Conservation (phyloP, 768 basidiomycete species). For the Mycena indigotica region DNA sequence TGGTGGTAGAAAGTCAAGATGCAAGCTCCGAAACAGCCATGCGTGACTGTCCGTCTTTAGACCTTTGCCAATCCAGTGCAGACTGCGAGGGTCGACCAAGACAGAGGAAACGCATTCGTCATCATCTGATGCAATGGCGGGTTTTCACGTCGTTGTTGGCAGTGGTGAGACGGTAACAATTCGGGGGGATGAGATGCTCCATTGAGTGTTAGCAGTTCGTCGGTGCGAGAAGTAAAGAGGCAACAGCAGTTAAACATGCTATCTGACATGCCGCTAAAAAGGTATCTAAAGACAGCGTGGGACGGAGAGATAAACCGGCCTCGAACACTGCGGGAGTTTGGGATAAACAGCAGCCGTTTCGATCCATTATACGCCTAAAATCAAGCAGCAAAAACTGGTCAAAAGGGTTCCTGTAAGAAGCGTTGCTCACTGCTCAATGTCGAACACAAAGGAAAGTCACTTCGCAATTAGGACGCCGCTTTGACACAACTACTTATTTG, state of each 20-base stretch:
- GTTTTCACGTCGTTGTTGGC: background rate
- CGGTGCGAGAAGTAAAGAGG: background rate
- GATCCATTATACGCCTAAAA: too few species aligned
- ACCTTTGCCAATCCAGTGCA: background rate
- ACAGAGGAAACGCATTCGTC: background rate
- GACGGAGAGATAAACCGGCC: too few species aligned
- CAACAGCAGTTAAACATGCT: background rate
- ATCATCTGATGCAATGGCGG: background rate
- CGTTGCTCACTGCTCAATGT: too few species aligned
- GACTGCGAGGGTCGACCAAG: background rate
- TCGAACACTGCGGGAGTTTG: too few species aligned
- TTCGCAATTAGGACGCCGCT: too few species aligned
- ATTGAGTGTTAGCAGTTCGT: background rate
- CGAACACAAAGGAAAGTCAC: too few species aligned
- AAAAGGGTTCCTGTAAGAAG: too few species aligned
- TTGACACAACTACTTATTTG: too few species aligned
- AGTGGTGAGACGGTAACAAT: background rate
- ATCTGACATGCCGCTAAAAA: background rate
- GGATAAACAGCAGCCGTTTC: too few species aligned
- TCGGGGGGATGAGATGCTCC: background rate
- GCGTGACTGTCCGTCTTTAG: background rate
- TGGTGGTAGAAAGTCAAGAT: background rate
- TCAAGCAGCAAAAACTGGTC: too few species aligned
- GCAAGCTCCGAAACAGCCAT: background rate
- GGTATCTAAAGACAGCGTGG: background rate